These are phyloP conservation scores for Plasmodium adleri DNA, from an alignment of 169 alveolate genomes.

Conservation along the genomic window DNA sequence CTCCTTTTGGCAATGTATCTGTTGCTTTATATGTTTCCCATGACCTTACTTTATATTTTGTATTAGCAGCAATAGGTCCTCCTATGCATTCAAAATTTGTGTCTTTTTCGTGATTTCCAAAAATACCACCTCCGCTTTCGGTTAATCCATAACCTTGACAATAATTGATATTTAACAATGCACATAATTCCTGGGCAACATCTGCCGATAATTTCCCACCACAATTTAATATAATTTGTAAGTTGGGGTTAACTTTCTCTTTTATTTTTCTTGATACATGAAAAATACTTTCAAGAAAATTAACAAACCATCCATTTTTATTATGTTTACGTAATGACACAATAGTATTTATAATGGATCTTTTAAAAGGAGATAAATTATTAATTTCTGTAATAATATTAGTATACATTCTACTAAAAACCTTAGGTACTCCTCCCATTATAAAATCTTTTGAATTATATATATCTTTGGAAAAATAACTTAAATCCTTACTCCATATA, in stretches of 20 bases:
- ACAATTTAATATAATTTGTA: slow-evolving; percentile 13
- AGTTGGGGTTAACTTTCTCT: slow-evolving; percentile 11
- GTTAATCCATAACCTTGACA: slow-evolving; percentile 58
- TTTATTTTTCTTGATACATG: slow-evolving; percentile 17
- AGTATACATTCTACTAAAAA: too few species aligned
- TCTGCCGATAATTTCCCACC: slow-evolving; percentile 40
- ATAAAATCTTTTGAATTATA: not conserved
- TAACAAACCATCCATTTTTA: not conserved
- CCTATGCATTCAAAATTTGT: not conserved
- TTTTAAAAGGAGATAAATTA: not conserved
- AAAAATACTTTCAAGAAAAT: not conserved
- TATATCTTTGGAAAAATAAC: slow-evolving; percentile 1
- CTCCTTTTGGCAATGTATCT: slow-evolving; percentile 84
- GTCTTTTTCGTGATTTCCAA: not conserved
- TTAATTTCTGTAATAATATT: too few species aligned
- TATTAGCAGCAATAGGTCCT: slow-evolving; percentile 2
- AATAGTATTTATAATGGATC: not conserved
- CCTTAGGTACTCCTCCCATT: too few species aligned
- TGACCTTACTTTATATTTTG: slow-evolving; percentile 12
- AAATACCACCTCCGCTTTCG: slow-evolving; percentile 20
- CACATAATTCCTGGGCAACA: slow-evolving; percentile 16
- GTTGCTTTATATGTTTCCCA: slow-evolving; percentile 77
- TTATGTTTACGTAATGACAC: not conserved
- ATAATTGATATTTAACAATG: not conserved
- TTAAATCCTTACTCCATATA: not conserved